Percentiles rank a stretch among this genome's conserved stretches.
Conservation (phyloP, 176 grass and related monocot species). For the Alloteropsis semialata region DNA sequence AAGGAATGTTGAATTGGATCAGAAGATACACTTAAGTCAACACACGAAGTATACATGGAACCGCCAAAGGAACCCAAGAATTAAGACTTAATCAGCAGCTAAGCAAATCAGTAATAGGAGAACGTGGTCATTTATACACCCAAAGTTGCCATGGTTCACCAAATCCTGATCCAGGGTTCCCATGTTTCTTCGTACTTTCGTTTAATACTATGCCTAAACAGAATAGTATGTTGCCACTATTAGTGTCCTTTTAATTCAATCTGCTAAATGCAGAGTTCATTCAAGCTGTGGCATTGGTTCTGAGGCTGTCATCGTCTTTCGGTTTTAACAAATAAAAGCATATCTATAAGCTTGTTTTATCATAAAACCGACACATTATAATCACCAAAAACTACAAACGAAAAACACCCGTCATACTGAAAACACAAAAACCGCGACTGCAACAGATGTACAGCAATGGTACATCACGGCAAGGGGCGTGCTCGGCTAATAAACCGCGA, state of each 20-base stretch:
- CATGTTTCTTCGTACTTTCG: not conserved
- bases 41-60: not conserved
- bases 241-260: not conserved
- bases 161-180: not conserved
- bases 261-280: not conserved
- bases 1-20: not conserved
- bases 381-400: not conserved
- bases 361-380: not conserved
- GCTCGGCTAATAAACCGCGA: slow-evolving; percentile 7
- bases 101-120: not conserved
- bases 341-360: not conserved
- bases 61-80: not conserved
- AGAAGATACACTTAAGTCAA: not conserved
- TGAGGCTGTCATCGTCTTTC: not conserved
- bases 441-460: slow-evolving; percentile 6
- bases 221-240: not conserved
- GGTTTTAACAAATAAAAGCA: not conserved
- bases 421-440: not conserved
- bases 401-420: not conserved
- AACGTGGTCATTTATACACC: not conserved
- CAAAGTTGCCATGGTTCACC: not conserved
- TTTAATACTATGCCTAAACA: not conserved
- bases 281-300: not conserved
- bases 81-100: not conserved
- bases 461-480: not conserved